phyloP scores from a whole-genome alignment of 2,329 filamentous ascomycete genomes.

The Colletotrichum sp. region DNA sequence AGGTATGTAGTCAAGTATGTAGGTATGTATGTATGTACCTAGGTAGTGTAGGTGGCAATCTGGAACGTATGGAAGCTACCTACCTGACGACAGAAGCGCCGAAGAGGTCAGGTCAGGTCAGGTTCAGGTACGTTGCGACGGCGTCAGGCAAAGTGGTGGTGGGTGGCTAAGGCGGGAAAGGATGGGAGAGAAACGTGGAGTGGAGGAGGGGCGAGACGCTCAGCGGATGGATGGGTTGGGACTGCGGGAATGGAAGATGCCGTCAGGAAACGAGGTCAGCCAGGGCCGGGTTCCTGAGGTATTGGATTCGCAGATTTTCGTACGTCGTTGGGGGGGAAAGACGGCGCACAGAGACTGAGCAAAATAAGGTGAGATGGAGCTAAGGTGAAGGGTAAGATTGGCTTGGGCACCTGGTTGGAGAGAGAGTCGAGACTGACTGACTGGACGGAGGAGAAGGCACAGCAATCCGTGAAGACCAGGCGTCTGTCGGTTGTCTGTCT shows the following conservation, averaged over 20 bases:
- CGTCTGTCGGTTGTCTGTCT: not conserved
- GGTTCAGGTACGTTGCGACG: not conserved
- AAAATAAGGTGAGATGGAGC: not conserved
- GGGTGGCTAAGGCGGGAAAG: not conserved
- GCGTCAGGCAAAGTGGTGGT: not conserved
- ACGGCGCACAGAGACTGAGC: not conserved
- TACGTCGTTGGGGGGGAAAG: not conserved
- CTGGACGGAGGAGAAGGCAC: not conserved
- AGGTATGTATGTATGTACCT: not conserved
- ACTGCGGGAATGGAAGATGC: not conserved
- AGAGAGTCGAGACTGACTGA: not conserved
- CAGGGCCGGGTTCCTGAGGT: not conserved
- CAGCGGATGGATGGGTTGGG: not conserved
- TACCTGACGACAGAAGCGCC: not conserved
- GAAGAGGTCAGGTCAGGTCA: not conserved
- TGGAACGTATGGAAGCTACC: not conserved
- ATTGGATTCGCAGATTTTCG: not conserved
- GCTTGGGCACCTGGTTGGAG: not conserved
- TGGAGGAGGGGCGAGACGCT: not conserved
- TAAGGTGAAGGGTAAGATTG: not conserved
- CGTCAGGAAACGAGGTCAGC: not conserved
- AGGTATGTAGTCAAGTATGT: not conserved
- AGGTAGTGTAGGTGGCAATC: constrained; percentile 5
- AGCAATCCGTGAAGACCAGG: not conserved
- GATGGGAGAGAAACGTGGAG: not conserved